Conservation (phyloP, 257 asterid species). For the Nyctanthes arbortristis region DNA sequence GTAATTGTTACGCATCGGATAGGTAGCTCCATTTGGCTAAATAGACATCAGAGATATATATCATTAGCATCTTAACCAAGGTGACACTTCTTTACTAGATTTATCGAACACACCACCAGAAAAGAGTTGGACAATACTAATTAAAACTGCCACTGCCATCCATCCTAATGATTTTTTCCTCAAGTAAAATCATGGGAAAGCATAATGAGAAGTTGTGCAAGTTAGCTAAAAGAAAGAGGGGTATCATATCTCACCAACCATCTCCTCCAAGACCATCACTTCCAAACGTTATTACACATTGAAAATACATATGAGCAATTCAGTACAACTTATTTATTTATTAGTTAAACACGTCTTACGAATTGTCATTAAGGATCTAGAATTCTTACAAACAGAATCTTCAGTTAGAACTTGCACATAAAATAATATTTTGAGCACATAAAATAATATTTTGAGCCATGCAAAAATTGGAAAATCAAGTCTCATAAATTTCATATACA, state of each 20-base stretch:
- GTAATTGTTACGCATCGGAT: slow-evolving; percentile 60
- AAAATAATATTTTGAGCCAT: not conserved
- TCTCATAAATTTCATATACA: too few relatives aligned
- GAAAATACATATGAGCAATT: not conserved
- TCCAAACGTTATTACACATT: not conserved
- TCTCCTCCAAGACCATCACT: not conserved
- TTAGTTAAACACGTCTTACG: too few relatives aligned
- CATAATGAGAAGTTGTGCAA: not conserved
- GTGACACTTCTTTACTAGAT: not conserved
- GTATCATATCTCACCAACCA: not conserved
- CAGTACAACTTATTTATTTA: not conserved
- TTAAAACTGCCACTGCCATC: not conserved
- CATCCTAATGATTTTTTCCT: not conserved
- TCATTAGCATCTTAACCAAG: slow-evolving; percentile 17
- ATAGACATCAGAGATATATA: slow-evolving; percentile 19
- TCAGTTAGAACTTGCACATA: not conserved
- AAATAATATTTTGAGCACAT: too few relatives aligned
- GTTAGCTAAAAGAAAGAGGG: not conserved
- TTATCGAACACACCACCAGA: not conserved
- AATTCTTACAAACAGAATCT: not conserved
- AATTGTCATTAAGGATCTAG: not conserved
- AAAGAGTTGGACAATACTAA: not conserved
- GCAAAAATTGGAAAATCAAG: not conserved
- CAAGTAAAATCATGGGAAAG: not conserved
- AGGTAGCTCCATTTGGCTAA: slow-evolving; percentile 73